Evolutionary conservation across 192 early-diverging fungal genomes (phyloP), one percentile per base, ranked within the genome.

Genomic region (Backusella parvicylindrica): DNA sequence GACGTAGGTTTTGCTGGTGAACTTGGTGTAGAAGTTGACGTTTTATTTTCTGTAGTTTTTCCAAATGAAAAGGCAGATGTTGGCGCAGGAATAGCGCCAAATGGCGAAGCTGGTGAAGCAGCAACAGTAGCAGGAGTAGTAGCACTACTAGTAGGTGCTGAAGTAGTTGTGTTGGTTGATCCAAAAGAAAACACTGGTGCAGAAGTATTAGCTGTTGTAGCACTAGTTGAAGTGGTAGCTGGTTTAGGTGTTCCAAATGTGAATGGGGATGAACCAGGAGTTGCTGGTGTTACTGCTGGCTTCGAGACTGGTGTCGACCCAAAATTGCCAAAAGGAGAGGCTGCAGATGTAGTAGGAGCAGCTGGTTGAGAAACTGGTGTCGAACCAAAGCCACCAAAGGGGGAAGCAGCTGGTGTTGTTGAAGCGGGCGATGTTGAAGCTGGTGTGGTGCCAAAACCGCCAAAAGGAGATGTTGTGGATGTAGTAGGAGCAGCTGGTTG

Each of bases 181-280:
- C 31, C 31, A 40, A 64, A 60, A 15, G 32, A 40, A 26, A 32
- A 26, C 8, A 8, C 36, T 23, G 33, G 16, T 64, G 72, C 3
- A 36, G 72, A n/a, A 23, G 11, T 26, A n/a, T 49, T 53, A 15
- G 36, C 5, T 37, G 72, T 2, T 12, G 53, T 21, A 41, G n/a
- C 12, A 28, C 28, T 40, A 63, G 50, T 40, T 8, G 56, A 8
- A 35, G 56, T 26, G 8, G 0, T 36, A 60, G 13, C 26, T 63
- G 53, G 40, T 18, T 43, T 26, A 18, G 71, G 53, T 30, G 68
- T 21, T 18, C 75, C 68, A 70, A 76, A 76, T n/a, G 38, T 40
- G 36, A 76, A 76, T 68, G 40, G 9, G 26, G 30, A 31, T 31
- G 38, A 67, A 21, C 47, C 28, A 37, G 75, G 9, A 23, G 60